Base-by-base conservation (phyloP, 225 moss, liverwort and hornwort genomes). In the Sphagnum tenellum region DNA sequence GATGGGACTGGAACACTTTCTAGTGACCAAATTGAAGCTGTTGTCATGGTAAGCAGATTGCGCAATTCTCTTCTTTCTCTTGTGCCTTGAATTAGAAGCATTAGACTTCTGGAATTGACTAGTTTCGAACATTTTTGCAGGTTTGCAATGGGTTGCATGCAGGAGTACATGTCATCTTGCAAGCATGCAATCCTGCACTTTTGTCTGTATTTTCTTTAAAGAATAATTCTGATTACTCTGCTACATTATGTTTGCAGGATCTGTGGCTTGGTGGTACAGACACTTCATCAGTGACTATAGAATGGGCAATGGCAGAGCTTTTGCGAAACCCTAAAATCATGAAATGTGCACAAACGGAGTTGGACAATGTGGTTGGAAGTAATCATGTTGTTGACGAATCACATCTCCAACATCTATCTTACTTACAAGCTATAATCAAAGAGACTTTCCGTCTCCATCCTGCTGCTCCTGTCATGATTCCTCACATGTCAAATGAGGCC, bases 371-470 rank as follows among this genome's bases (percentile, higher is more conserved):
- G 61, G 61, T 61, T 8, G 61, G 61, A 8, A 45, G 46, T n/a
- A 47, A 61, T 8, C 61, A n/a, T 8, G 7, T 61, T 47, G 61
- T 61, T 3, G 9, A 45, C 3, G 61, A 61, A 46, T 61, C 61
- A 3, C 9, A 61, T 47, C 45, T 61, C 47, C 6, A 9, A 61
- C 8, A 61, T 50, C 50, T 56, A 7, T 45, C 47, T 10, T 74
- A 69, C 50, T 48, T 77, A 7, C 59, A 72, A 45, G 50, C 63
- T 3, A 74, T 82, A 5, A 48, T 77, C 11, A 49, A 46, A 8
- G 90, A 88, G 65, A 63, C 70, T 0, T 44, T 90, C 4, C 69
- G 88, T 1, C 71, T 88, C 50, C 80, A 83, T 50, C 75, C 82
- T 2, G 65, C 78, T 0, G 82, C 70, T 3, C 80, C 90, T 0